A percentile compares a stretch with the other conserved stretches of the same genome.
phyloP scores from a whole-genome alignment of 2,329 filamentous ascomycete species.

The Westerdykella sp. region DNA sequence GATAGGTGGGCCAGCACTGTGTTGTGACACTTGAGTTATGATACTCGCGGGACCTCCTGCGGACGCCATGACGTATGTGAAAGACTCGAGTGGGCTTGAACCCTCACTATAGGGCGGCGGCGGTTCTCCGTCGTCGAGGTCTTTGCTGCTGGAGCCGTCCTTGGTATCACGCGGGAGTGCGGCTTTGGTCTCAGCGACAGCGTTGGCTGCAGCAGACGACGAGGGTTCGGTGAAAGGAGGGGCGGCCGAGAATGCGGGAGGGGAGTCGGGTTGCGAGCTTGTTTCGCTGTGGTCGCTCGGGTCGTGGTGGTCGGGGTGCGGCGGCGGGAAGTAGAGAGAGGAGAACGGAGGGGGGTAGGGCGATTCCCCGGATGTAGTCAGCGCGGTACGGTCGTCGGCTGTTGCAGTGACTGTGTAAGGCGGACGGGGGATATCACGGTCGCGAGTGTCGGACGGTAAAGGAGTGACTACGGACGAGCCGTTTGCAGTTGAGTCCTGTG shows the following conservation, averaged over 20 bases:
- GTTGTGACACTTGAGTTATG: slow-evolving; percentile 96
- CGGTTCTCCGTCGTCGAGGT: slow-evolving; percentile 74
- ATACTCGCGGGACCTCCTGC: slow-evolving; percentile 97
- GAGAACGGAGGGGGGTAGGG: slow-evolving; percentile 57
- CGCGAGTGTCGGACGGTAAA: slow-evolving; percentile 29
- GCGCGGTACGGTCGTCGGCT: slow-evolving; percentile 31
- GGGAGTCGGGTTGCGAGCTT: slow-evolving; percentile 28
- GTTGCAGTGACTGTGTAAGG: slow-evolving; percentile 25
- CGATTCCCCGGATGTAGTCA: slow-evolving; percentile 47
- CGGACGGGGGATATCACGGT: slow-evolving; percentile 21
- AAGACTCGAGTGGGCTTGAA: slow-evolving; percentile 82
- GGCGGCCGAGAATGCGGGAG: slow-evolving; percentile 48
- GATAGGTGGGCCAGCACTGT: slow-evolving; percentile 67
- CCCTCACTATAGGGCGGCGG: slow-evolving; percentile 96
- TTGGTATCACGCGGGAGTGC: slow-evolving; percentile 79
- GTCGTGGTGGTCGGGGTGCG: slow-evolving; percentile 45
- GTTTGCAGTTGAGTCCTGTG: slow-evolving; percentile 36
- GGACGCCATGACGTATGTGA: slow-evolving; percentile 96
- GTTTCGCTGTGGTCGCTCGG: slow-evolving; percentile 30
- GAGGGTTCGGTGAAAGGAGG: slow-evolving; percentile 48
- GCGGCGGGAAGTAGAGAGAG: slow-evolving; percentile 53
- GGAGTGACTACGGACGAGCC: slow-evolving; percentile 43
- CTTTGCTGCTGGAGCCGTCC: slow-evolving; percentile 64
- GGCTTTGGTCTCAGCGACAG: slow-evolving; percentile 70
- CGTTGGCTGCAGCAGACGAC: slow-evolving; percentile 41